phyloP scores from a whole-genome alignment of 78 protist species.

The Dictyostelium firmibasis region DNA sequence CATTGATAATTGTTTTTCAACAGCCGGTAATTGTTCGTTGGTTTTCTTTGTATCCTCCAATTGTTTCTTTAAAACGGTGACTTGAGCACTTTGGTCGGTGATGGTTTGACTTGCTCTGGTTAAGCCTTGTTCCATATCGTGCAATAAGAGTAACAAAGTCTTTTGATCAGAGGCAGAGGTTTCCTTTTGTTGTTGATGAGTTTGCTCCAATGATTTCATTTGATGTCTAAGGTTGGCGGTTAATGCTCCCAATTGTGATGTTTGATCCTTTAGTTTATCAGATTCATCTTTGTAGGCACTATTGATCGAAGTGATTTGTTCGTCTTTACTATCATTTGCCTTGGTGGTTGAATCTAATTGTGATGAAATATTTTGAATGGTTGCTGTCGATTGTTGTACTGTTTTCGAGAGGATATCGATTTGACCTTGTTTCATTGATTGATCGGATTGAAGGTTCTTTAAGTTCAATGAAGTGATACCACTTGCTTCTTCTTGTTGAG shows the following conservation, averaged over 20 bases:
- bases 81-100: slow-evolving; percentile 50
- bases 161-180: slow-evolving; percentile 20
- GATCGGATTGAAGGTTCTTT: slow-evolving; percentile 1
- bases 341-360: not conserved
- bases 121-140: slow-evolving; percentile 56
- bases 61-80: not conserved
- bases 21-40: not conserved
- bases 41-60: slow-evolving; percentile 39
- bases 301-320: slow-evolving; percentile 13
- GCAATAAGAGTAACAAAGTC: not conserved
- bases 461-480: not conserved
- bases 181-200: slow-evolving; percentile 34
- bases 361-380: slow-evolving; percentile 7
- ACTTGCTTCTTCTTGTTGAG: not conserved
- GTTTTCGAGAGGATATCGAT: slow-evolving; percentile 32
- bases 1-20: not conserved
- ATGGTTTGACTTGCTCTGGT: slow-evolving; percentile 66
- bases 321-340: slow-evolving; percentile 2
- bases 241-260: slow-evolving; percentile 15
- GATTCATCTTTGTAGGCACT: slow-evolving; percentile 42
- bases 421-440: slow-evolving; percentile 8
- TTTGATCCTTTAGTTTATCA: slow-evolving; percentile 41
- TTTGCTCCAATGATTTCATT: slow-evolving; percentile 50
- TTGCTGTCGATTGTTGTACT: slow-evolving; percentile 11
- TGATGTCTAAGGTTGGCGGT: slow-evolving; percentile 23